These are phyloP conservation scores for Helotiales sp. DNA, from an alignment of 2,329 filamentous ascomycete species.

Conservation along the genomic window DNA sequence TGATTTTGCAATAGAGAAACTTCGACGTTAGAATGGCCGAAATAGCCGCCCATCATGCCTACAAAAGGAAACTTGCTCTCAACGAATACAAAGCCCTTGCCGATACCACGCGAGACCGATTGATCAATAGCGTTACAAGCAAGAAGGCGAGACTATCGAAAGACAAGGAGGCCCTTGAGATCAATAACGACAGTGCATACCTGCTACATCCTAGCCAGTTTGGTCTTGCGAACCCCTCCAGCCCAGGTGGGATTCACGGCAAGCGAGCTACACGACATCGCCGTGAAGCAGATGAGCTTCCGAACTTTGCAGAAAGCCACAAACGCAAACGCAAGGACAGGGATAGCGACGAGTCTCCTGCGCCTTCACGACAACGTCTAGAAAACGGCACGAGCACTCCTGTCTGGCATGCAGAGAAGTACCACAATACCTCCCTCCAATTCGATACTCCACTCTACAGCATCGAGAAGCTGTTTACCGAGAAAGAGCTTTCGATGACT, in stretches of 20 bases:
- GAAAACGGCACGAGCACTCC: conserved; percentile 60
- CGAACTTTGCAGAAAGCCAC: conserved; percentile 55
- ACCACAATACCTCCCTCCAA: conserved; percentile 48
- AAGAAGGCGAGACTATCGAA: conserved; percentile 65
- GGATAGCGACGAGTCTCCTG: conserved; percentile 65
- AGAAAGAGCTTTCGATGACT: conserved; percentile 66
- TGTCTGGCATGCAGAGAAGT: conserved; percentile 62
- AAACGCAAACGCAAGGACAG: conserved; percentile 62
- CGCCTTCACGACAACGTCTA: conserved; percentile 52
- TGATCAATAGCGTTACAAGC: conserved; percentile 63
- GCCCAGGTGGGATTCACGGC: conserved; percentile 61
- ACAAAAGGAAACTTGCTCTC: conserved; percentile 62
- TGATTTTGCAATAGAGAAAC: conserved; percentile 49
- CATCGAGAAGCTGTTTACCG: conserved; percentile 70
- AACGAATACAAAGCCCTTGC: conserved; percentile 61
- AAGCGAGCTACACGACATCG: conserved; percentile 64
- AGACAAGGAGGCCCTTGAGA: conserved; percentile 68
- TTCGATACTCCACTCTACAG: conserved; percentile 60
- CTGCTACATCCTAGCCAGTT: conserved; percentile 69
- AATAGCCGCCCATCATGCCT: conserved; percentile 58
- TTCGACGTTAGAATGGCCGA: conserved; percentile 62
- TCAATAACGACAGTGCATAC: conserved; percentile 64
- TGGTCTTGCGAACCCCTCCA: conserved; percentile 63
- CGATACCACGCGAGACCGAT: conserved; percentile 62
- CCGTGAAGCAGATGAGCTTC: conserved; percentile 57